Conservation (phyloP, 176 grass and related monocot genomes). For the Carex cristatella region DNA sequence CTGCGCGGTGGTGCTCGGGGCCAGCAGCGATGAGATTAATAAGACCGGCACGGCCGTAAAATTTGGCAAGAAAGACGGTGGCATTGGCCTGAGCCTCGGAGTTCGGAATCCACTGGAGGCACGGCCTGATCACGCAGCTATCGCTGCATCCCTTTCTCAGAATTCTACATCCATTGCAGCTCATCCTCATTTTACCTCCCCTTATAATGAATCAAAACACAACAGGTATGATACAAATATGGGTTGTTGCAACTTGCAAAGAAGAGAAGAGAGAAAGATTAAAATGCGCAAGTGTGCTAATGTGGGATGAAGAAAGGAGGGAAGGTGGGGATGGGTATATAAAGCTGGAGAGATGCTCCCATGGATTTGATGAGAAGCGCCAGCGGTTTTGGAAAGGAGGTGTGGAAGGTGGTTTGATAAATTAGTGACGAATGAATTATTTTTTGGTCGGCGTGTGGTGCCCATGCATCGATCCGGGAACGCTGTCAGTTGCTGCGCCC, state of each 20-base stretch:
- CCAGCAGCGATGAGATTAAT: conserved; percentile 33
- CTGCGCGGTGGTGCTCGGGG: conserved; percentile 25
- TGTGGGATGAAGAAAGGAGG: neutral
- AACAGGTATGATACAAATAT: neutral
- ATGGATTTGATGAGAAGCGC: conserved; percentile 35
- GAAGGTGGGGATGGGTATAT: conserved; percentile 23
- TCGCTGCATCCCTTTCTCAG: conserved; percentile 34
- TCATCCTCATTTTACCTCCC: conserved; percentile 25
- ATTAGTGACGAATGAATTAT: neutral
- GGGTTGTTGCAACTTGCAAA: neutral
- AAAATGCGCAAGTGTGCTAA: neutral
- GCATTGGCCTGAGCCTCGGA: conserved; percentile 33
- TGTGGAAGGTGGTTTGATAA: neutral
- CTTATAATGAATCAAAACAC: neutral
- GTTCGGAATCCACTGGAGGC: conserved; percentile 38
- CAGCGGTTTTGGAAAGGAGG: conserved; percentile 30
- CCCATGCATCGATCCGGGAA: neutral
- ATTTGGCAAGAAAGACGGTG: conserved; percentile 45
- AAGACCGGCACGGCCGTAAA: conserved; percentile 38
- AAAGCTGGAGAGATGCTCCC: conserved; percentile 27
- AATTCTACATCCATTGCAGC: conserved; percentile 38
- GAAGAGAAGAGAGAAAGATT: neutral
- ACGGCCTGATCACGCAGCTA: conserved; percentile 25
- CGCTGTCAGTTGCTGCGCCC: neutral
- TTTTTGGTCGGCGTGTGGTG: conserved; percentile 23